Evolutionary conservation across 805 yeast genomes (phyloP).

Genomic region (Kuraishia hungarica): DNA sequence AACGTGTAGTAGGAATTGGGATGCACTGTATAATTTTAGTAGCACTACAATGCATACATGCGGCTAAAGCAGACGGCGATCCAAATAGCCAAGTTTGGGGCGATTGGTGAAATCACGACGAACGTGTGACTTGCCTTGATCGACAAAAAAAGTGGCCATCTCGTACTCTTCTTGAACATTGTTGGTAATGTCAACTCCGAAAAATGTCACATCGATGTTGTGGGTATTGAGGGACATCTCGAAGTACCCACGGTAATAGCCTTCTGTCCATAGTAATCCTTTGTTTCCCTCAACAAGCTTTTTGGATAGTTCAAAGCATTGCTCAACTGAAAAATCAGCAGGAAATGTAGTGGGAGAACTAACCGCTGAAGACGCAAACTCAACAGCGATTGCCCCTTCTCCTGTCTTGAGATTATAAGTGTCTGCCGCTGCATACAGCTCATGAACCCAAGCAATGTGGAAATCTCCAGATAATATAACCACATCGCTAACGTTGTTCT

Average conservation of each 20-base stretch:
- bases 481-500: constrained; percentile 9
- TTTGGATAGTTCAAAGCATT: constrained; percentile 8
- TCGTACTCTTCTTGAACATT: constrained; percentile 4
- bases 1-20: no score
- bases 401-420: constrained; percentile 13
- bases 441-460: constrained; percentile 17
- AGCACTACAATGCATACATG: no score
- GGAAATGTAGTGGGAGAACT: constrained; percentile 17
- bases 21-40: not conserved
- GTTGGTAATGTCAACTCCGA: constrained; percentile 8
- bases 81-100: not conserved
- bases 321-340: constrained; percentile 3
- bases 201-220: constrained; percentile 4
- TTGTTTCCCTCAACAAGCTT: constrained; percentile 5
- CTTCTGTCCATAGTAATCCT: constrained; percentile 11
- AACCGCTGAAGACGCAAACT: constrained; percentile 15
- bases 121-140: not conserved
- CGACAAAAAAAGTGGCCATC: constrained; percentile 7
- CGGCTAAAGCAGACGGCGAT: not conserved
- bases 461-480: constrained; percentile 16
- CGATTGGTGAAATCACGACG: not conserved
- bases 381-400: constrained; percentile 15
- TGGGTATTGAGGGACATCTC: constrained; percentile 5
- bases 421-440: constrained; percentile 7
- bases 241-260: constrained; percentile 10